Base-by-base conservation (phyloP, 2,329 filamentous ascomycete species). In the Chaetomiaceae sp. region DNA sequence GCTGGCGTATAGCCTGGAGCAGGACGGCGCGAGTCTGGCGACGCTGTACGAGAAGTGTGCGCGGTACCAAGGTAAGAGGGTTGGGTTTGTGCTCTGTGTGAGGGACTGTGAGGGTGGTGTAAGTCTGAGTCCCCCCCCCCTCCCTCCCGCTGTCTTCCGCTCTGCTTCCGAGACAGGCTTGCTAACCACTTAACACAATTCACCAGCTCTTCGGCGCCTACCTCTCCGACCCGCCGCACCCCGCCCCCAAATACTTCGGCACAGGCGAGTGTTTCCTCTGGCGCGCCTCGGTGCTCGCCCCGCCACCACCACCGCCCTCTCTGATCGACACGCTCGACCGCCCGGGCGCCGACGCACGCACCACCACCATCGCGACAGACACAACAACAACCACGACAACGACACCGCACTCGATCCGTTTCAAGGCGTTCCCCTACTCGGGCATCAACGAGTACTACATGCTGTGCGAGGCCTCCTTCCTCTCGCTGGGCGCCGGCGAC, bases 381-480 rank as follows among this genome's bases (percentile, higher is more conserved):
- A 48, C 59, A 5, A 58, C 26, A 20, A 37, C 27, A n/a, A 20
- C 38, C 19, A 43, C 40, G 20, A 7, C 29, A 15, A 44, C 3
- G 4, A 52, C 45, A 38, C 32, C 46, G 8, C n/a, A 32, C 51
- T 76, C 81, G 20, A 88, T 97, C 56, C 82, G 93, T 17, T 98
- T 98, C 76, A 96, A 95, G 68, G 91, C 91, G 0, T 98, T 97
- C 59, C 90, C 91, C 0, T 97, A 96, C 62, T 94, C 86, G 47
- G 93, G 93, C 5, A 79, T 95, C 33, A 97, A 98, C 64, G 93
- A 97, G 65, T 98, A 95, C 64, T 88, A 91, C 71, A 93, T 97
- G 56, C 86, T 94, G 60, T 97, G 91, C 67, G 89, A 97, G 67
- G 74, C 80, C 3, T 79, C 83, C 19, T 97, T 86, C 63, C 67